Conservation (phyloP, 352 stramenopile species). For the Phytophthora cryptogea region DNA sequence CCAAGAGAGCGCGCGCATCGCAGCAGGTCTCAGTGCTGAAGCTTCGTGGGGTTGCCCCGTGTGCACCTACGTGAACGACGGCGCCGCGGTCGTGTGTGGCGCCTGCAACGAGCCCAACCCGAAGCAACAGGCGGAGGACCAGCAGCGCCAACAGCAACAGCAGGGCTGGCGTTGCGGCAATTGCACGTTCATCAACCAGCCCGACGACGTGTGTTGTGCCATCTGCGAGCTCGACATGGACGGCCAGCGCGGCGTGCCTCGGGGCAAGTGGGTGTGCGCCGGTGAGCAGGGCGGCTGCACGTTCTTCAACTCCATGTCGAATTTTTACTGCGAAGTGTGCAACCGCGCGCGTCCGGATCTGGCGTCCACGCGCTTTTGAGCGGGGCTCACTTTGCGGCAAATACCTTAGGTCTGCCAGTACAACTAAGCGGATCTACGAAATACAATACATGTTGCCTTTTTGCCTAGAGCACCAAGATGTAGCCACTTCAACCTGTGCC, state of each 20-base stretch:
- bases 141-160: slow-evolving; percentile 45
- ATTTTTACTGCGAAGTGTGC: slow-evolving; percentile 92
- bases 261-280: slow-evolving; percentile 86
- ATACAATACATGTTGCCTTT: slow-evolving; percentile 13
- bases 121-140: slow-evolving; percentile 33
- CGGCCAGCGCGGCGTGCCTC: slow-evolving; percentile 75
- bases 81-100: slow-evolving; percentile 38
- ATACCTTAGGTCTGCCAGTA: no score
- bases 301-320: slow-evolving; percentile 82
- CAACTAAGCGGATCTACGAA: no score
- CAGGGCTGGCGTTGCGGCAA: slow-evolving; percentile 79
- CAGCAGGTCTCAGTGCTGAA: slow-evolving; percentile 18
- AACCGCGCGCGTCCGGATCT: slow-evolving; percentile 83
- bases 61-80: slow-evolving; percentile 83
- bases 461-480: not conserved
- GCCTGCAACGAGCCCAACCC: slow-evolving; percentile 73
- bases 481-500: slow-evolving; percentile 12
- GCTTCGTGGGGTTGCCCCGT: slow-evolving; percentile 67
- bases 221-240: slow-evolving; percentile 86
- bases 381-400: not conserved
- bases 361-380: slow-evolving; percentile 71
- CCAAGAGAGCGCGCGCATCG: slow-evolving; percentile 28
- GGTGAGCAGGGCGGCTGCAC: slow-evolving; percentile 86
- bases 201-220: slow-evolving; percentile 67
- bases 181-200: slow-evolving; percentile 89